Percentiles rank a stretch among this genome's conserved stretches.
Evolutionary conservation across 805 yeast species (phyloP).

Genomic region (Blastobotrys chiropterorum): DNA sequence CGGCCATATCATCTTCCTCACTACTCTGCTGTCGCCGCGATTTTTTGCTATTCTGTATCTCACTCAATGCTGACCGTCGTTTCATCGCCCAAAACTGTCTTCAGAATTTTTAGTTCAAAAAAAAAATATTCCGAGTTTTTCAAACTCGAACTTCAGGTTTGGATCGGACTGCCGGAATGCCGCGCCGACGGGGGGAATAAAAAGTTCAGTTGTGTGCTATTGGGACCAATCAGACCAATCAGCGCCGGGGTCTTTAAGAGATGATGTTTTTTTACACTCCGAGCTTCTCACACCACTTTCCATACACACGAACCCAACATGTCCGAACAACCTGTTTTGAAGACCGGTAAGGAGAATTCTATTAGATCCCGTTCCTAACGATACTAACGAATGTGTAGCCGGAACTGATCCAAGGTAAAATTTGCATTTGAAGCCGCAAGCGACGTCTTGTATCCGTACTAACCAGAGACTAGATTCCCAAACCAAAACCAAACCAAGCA

Average conservation of each 20-base stretch:
- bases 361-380: neutral
- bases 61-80: neutral
- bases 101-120: no score
- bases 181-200: neutral
- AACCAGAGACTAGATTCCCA: slow-evolving; percentile 57
- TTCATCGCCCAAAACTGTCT: no score
- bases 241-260: neutral
- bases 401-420: slow-evolving; percentile 13
- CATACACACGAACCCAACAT: neutral
- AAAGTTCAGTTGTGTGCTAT: neutral
- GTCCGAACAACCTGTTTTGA: slow-evolving; percentile 6
- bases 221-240: neutral
- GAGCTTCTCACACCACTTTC: neutral
- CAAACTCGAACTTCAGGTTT: no score
- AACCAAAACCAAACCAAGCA: slow-evolving; percentile 96
- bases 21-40: neutral
- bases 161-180: no score
- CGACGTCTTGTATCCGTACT: neutral
- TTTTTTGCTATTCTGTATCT: neutral
- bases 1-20: neutral
- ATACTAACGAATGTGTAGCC: slow-evolving; percentile 3
- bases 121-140: no score
- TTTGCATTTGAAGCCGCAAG: neutral
- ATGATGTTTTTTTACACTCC: neutral
- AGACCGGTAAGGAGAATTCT: slow-evolving; percentile 18